phyloP scores from a whole-genome alignment of 1,284 basidiomycete genomes.

The Rhodotorula sp. region DNA sequence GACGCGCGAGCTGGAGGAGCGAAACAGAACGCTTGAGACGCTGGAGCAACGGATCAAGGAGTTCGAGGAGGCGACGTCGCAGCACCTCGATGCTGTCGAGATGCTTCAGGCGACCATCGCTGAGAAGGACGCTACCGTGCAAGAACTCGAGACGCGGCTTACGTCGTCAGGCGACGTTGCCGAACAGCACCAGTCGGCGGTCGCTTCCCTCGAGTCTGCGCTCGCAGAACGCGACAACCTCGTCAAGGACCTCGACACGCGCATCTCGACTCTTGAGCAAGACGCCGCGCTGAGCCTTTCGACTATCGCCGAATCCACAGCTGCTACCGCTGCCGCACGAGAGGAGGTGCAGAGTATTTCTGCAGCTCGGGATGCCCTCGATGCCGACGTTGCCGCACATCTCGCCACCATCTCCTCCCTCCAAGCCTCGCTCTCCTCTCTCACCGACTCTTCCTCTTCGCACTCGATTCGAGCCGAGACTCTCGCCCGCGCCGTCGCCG shows the following conservation, averaged over 20 bases:
- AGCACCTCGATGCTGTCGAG: too few relatives aligned
- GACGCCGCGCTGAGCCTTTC: neutral
- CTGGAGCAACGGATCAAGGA: neutral
- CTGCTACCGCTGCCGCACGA: neutral
- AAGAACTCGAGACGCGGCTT: too few relatives aligned
- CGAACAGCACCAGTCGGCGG: too few relatives aligned
- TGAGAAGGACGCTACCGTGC: too few relatives aligned
- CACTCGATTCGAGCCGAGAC: slow-evolving; percentile 11
- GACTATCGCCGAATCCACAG: neutral
- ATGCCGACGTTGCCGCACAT: neutral
- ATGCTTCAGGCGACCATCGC: too few relatives aligned
- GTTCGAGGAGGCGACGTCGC: neutral
- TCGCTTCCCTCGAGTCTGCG: too few relatives aligned
- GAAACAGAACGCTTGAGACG: neutral
- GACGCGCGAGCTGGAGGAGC: neutral
- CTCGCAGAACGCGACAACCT: neutral
- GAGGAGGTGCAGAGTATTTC: neutral
- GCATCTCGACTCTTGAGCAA: neutral
- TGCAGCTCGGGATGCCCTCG: neutral
- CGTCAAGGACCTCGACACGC: slow-evolving; percentile 3
- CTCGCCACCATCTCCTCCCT: slow-evolving; percentile 8
- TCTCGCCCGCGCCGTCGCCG: slow-evolving; percentile 3
- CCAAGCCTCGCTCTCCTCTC: slow-evolving; percentile 13
- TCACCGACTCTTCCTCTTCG: slow-evolving; percentile 8
- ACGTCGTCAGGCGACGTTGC: too few relatives aligned